Evolutionary conservation across 2,329 filamentous ascomycete species (phyloP), one percentile per base, ranked within the genome.

Genomic region (Pseudogymnoascus sp.): DNA sequence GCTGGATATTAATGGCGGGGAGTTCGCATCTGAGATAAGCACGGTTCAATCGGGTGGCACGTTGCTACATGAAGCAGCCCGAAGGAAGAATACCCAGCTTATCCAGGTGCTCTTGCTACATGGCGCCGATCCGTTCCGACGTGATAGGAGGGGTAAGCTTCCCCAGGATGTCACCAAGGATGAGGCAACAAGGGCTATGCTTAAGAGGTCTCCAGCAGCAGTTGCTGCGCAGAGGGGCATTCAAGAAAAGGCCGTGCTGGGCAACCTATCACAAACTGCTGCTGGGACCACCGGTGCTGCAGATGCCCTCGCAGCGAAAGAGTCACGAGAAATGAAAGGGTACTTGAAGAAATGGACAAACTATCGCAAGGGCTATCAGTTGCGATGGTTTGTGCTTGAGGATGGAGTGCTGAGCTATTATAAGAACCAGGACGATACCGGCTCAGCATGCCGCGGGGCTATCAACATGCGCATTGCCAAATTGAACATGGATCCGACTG

Each of bases 281-380:
- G 81, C 81, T 5, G 77, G 79, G 2, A 77, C 80, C 7, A 79
- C 84, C 25, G 76, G 78, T 1, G 80, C 86, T 14, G 79, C 82
- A 8, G 84, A 89, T 67, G 79, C 84, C 18, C 75, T 87, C 64
- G 89, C 89, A 25, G 88, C 89, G 14, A 92, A 93, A 68, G 95
- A 99, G 72, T 89, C 90, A 16, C 84, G 93, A 59, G 93, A 97
- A 76, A 97, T 99, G 90, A 97, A 96, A 78, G 95, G 95, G 5
- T 99, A 97, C 74, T 80, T 99, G 63, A 97, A 97, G 78, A 99
- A 99, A 75, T 99, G 95, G 95, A 99, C 95, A 59, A 99, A 99
- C 74, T 99, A 99, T 74, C 93, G 93, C 21, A 93, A 90, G 73
- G 95, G 95, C 7, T 99, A 97, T 78, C 96, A 99, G 77, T 76